A percentile compares a stretch with the other conserved stretches of the same genome.
phyloP scores from a whole-genome alignment of 345 rosid species.

The Lumnitzera littorea region DNA sequence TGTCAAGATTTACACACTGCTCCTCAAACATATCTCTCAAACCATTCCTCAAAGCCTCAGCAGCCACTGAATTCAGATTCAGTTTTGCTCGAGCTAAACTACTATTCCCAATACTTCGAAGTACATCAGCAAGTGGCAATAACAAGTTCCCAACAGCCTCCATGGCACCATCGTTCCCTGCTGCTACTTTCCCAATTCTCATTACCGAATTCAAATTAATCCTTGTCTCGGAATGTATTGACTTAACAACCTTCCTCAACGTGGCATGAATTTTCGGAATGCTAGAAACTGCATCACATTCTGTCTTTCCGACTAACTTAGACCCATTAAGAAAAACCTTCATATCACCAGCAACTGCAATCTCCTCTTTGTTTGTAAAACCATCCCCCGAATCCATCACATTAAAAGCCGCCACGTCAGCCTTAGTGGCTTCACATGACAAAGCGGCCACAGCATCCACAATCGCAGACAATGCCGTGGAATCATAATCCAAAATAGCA shows the following conservation, averaged over 20 bases:
- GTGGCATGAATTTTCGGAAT: conserved; percentile 51
- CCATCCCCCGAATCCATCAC: conserved; percentile 66
- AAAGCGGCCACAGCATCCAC: conserved; percentile 59
- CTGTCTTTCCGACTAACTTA: conserved; percentile 38
- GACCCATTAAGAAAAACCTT: conserved; percentile 70
- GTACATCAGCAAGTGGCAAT: conserved; percentile 29
- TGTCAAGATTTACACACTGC: conserved; percentile 1
- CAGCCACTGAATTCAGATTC: conserved; percentile 30
- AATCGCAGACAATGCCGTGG: conserved; percentile 38
- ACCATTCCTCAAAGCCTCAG: conserved; percentile 25
- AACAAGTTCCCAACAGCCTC: conserved; percentile 26
- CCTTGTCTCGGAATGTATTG: conserved; percentile 44
- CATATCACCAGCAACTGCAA: conserved; percentile 63
- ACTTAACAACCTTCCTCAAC: conserved; percentile 50
- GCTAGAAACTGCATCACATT: conserved; percentile 30
- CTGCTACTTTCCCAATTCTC: conserved; percentile 25
- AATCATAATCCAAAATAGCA: conserved; percentile 48
- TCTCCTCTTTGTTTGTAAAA: conserved; percentile 48
- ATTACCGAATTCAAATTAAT: conserved; percentile 43
- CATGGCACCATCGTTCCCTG: conserved; percentile 3
- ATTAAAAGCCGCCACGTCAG: conserved; percentile 39
- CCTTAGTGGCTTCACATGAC: conserved; percentile 64
- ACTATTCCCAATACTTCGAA: conserved; percentile 43
- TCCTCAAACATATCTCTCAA: conserved; percentile 29
- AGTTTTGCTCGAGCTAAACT: conserved; percentile 37